phyloP scores from a whole-genome alignment of 805 yeast species.

The Cyberlindnera galapagoensis region DNA sequence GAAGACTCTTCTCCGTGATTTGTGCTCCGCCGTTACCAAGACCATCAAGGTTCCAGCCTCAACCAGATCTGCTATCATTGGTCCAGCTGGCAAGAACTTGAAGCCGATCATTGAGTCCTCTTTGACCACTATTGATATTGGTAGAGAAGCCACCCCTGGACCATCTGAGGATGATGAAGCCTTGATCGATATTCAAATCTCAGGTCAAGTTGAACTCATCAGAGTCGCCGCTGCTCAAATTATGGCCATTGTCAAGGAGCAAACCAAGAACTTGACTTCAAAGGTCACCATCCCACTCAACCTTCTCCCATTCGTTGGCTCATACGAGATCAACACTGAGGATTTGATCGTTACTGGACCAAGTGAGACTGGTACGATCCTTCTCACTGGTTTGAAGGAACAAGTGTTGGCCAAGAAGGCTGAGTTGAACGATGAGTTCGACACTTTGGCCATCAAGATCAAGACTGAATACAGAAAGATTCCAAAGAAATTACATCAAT shows the following conservation, averaged over 20 bases:
- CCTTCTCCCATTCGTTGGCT: constrained; percentile 27
- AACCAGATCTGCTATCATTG: constrained; percentile 74
- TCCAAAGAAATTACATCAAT: constrained; percentile 64
- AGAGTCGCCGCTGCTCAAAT: constrained; percentile 66
- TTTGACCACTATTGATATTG: constrained; percentile 67
- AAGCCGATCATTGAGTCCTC: constrained; percentile 69
- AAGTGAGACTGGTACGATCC: constrained; percentile 38
- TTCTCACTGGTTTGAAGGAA: constrained; percentile 68
- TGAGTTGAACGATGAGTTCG: constrained; percentile 39
- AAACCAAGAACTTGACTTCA: constrained; percentile 52
- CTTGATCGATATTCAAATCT: constrained; percentile 55
- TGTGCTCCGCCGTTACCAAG: constrained; percentile 66
- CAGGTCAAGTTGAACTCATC: constrained; percentile 84
- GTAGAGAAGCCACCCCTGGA: constrained; percentile 37
- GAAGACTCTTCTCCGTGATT: constrained; percentile 64
- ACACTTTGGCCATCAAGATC: constrained; percentile 38
- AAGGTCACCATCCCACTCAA: constrained; percentile 38
- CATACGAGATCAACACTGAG: constrained; percentile 26
- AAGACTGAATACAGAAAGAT: constrained; percentile 51
- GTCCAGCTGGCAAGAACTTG: constrained; percentile 77
- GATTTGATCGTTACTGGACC: constrained; percentile 22
- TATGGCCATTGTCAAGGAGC: constrained; percentile 65
- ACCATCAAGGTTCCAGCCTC: constrained; percentile 67
- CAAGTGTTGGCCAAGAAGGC: constrained; percentile 50
- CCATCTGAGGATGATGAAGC: constrained; percentile 55